These are phyloP conservation scores for Thermomucor indicae-seudaticae DNA, from an alignment of 371 early-diverging fungal species.

Conservation along the genomic window DNA sequence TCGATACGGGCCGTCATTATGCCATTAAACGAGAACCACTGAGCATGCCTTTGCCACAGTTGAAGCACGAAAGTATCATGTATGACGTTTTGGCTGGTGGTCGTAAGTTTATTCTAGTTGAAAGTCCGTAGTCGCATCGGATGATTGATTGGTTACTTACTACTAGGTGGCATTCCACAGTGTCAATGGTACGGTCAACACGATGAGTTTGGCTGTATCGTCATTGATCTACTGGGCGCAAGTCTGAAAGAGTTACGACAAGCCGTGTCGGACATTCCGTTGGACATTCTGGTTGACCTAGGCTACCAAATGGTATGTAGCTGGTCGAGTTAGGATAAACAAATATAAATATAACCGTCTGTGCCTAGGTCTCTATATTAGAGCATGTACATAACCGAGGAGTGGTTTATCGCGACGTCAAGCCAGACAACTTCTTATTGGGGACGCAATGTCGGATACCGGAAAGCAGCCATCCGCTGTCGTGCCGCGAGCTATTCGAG, in stretches of 20 bases:
- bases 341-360: no score
- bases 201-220: slow-evolving; percentile 85
- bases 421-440: slow-evolving; percentile 97
- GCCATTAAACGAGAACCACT: slow-evolving; percentile 54
- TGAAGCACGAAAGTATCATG: slow-evolving; percentile 50
- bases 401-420: slow-evolving; percentile 77
- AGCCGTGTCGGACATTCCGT: slow-evolving; percentile 36
- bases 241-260: slow-evolving; percentile 85
- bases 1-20: slow-evolving; percentile 39
- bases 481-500: slow-evolving; percentile 14
- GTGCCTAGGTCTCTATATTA: slow-evolving; percentile 83
- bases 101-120: slow-evolving; percentile 35
- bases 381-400: slow-evolving; percentile 96
- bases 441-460: slow-evolving; percentile 28
- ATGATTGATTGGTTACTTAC: neutral
- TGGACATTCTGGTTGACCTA: slow-evolving; percentile 48
- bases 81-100: slow-evolving; percentile 50
- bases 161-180: slow-evolving; percentile 72
- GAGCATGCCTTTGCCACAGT: slow-evolving; percentile 40
- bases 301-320: slow-evolving; percentile 54
- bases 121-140: neutral
- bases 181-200: slow-evolving; percentile 93
- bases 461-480: slow-evolving; percentile 11
- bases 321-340: no score
- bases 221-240: slow-evolving; percentile 97